Evolutionary conservation across 23 red algal genomes (phyloP).

Genomic region (Pyropia haitanensis): DNA sequence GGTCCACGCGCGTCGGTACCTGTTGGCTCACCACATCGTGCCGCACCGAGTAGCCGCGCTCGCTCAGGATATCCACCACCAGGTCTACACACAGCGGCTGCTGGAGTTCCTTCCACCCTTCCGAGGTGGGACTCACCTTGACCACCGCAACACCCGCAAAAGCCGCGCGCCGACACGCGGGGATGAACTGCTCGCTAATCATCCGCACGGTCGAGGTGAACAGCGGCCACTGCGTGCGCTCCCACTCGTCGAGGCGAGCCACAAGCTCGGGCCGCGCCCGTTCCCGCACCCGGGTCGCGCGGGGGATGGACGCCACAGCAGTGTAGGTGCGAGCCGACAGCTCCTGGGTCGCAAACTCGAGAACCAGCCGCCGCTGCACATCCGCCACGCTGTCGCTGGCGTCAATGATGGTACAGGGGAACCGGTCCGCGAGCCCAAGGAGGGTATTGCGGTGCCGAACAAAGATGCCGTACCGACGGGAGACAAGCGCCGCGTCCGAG

Average conservation of each 20-base stretch:
- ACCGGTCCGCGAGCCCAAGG: neutral
- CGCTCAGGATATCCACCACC: slow-evolving; percentile 1
- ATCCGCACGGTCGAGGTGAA: neutral
- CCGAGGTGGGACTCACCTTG: neutral
- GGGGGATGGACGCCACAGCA: neutral
- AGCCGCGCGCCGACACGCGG: neutral
- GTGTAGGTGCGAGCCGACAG: neutral
- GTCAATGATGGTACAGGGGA: neutral
- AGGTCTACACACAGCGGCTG: neutral
- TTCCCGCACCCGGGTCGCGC: neutral
- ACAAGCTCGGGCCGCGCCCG: neutral
- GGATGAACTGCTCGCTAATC: neutral
- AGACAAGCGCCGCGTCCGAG: neutral
- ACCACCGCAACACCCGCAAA: slow-evolving; percentile 2
- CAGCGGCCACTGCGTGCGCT: neutral
- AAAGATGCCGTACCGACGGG: neutral
- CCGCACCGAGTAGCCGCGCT: neutral
- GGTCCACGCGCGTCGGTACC: no score
- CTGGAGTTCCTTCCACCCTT: neutral
- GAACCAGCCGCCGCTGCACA: neutral
- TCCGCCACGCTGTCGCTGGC: neutral
- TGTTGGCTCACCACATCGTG: neutral
- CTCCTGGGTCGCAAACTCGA: neutral
- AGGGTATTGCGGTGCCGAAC: neutral
- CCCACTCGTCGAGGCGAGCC: neutral